phyloP scores from a whole-genome alignment of 257 asterid species.

The Mitragyna speciosa region DNA sequence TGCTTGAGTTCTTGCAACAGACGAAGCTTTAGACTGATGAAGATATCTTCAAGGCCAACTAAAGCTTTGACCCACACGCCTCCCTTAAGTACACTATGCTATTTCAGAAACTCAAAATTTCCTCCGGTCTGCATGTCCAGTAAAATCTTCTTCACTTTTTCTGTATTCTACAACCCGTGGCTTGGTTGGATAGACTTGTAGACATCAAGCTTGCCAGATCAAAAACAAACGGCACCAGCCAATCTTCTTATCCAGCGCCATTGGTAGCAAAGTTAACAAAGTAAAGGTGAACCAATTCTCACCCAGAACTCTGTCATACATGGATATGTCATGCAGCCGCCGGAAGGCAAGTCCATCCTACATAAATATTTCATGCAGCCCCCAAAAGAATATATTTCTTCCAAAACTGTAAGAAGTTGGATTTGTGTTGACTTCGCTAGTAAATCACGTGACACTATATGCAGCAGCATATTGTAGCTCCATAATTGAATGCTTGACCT shows the following conservation, averaged over 20 bases:
- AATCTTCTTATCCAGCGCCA: not conserved
- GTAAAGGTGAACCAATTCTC: not conserved
- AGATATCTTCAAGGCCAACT: too few species aligned
- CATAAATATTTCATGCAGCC: not conserved
- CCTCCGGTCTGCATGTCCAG: not conserved
- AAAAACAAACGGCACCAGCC: not conserved
- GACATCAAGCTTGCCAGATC: not conserved
- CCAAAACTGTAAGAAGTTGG: not conserved
- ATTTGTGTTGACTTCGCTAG: not conserved
- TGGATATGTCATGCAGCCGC: not conserved
- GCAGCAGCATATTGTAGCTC: not conserved
- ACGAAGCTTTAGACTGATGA: too few species aligned
- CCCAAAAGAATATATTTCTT: not conserved
- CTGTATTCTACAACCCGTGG: not conserved
- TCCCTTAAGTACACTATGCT: too few species aligned
- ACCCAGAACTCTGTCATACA: not conserved
- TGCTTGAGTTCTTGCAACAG: too few species aligned
- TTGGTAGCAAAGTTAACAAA: not conserved
- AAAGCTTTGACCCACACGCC: too few species aligned
- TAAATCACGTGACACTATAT: not conserved
- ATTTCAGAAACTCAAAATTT: not conserved
- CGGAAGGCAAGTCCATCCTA: not conserved
- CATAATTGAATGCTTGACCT: not conserved
- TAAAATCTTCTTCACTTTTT: not conserved
- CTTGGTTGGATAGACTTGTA: not conserved